A percentile compares a stretch with the other conserved stretches of the same genome.
phyloP scores from a whole-genome alignment of 2,329 filamentous ascomycete genomes.

The Moelleriella libera region DNA sequence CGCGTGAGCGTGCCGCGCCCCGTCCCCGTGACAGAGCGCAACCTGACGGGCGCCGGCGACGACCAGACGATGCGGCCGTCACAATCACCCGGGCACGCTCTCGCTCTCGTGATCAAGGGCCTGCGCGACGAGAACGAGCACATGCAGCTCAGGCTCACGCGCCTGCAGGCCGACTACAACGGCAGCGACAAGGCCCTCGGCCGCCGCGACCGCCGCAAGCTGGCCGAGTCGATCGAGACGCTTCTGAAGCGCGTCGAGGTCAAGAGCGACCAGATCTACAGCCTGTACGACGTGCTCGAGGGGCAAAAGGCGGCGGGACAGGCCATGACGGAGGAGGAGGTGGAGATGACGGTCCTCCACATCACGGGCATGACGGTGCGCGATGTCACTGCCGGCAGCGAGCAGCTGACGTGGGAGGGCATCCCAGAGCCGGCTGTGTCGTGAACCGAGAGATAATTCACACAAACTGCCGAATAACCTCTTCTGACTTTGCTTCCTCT shows the following conservation, averaged over 20 bases:
- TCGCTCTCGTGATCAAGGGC: constrained; percentile 72
- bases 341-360: constrained; percentile 49
- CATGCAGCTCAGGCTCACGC: constrained; percentile 54
- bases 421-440: constrained; percentile 14
- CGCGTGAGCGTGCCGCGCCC: constrained; percentile 49
- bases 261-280: constrained; percentile 70
- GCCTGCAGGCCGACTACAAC: constrained; percentile 48
- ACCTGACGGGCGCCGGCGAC: constrained; percentile 30
- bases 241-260: constrained; percentile 51
- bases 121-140: constrained; percentile 69
- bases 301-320: constrained; percentile 56
- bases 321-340: constrained; percentile 46
- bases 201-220: constrained; percentile 45
- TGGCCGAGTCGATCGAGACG: constrained; percentile 46
- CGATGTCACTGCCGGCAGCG: constrained; percentile 21
- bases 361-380: constrained; percentile 32
- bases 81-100: constrained; percentile 55
- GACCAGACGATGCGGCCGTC: constrained; percentile 49
- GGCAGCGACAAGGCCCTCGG: constrained; percentile 52
- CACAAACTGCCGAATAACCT: no score
- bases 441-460: no score
- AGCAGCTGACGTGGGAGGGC: constrained; percentile 27
- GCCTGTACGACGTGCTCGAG: constrained; percentile 71
- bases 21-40: constrained; percentile 49
- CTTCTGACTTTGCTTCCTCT: not conserved